Percentiles rank a stretch among this genome's conserved stretches.
Evolutionary conservation across 192 early-diverging fungal species (phyloP).

Genomic region (Dimargaris xerosporica): DNA sequence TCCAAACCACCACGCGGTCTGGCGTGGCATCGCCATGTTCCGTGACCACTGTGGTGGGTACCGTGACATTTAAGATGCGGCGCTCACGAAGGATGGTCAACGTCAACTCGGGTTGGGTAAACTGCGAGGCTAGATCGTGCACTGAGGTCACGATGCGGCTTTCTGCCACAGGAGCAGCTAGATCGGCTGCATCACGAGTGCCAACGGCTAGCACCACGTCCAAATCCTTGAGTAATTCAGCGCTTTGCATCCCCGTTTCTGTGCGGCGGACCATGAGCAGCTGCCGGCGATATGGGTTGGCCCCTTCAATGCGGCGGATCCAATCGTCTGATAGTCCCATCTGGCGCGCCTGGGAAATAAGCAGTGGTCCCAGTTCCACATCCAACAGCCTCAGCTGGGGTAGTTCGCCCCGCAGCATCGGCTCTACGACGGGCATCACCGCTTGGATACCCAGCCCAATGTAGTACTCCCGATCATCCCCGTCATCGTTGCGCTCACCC

Average conservation of each 20-base stretch:
- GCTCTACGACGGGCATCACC: constrained; percentile 25
- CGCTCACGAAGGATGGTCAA: constrained; percentile 19
- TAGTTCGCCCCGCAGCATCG: background rate
- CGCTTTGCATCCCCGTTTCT: background rate
- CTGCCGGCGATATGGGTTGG: background rate
- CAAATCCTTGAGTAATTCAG: constrained; percentile 15
- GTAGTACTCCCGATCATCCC: constrained; percentile 43
- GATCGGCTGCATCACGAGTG: too few relatives aligned
- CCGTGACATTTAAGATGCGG: constrained; percentile 11
- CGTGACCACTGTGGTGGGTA: constrained; percentile 14
- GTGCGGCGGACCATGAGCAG: constrained; percentile 14
- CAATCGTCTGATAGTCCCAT: constrained; percentile 13
- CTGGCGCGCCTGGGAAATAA: constrained; percentile 14
- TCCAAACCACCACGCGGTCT: constrained; percentile 17
- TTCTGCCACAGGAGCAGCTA: constrained; percentile 9
- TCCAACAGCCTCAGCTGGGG: constrained; percentile 15
- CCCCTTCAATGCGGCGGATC: constrained; percentile 5
- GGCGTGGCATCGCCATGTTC: constrained; percentile 10
- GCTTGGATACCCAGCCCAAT: constrained; percentile 28
- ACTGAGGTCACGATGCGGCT: constrained; percentile 12
- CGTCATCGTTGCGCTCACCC: constrained; percentile 47
- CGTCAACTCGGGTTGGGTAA: constrained; percentile 7
- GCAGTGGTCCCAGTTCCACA: constrained; percentile 15
- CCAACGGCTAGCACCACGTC: constrained; percentile 14
- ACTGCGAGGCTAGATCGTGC: constrained; percentile 16